These are phyloP conservation scores for Dothideomycetes sp. DNA, from an alignment of 2,329 filamentous ascomycete genomes.

Conservation along the genomic window DNA sequence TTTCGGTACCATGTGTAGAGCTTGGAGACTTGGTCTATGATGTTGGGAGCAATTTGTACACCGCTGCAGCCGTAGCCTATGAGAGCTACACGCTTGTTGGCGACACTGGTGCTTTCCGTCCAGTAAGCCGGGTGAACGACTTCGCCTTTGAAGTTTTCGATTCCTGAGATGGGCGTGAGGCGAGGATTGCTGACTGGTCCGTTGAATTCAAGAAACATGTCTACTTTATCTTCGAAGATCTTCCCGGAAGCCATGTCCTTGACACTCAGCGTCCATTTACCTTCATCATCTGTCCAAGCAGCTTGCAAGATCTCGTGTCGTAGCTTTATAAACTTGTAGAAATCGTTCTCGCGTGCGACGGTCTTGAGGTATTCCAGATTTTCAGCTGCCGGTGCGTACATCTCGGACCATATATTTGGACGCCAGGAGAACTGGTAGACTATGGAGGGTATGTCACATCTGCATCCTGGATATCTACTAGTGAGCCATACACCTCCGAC, in stretches of 20 bases:
- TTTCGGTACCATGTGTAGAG: no score
- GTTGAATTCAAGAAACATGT: neutral
- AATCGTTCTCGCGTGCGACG: neutral
- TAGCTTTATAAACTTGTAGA: neutral
- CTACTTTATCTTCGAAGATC: neutral
- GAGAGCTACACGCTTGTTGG: conserved; percentile 30
- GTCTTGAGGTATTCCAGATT: neutral
- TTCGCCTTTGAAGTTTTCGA: conserved; percentile 32
- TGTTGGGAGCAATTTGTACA: conserved; percentile 29
- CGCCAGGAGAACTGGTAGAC: conserved; percentile 24
- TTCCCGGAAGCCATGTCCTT: neutral
- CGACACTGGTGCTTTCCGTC: conserved; percentile 26
- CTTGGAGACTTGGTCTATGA: conserved; percentile 11
- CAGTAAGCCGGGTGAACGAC: conserved; percentile 33
- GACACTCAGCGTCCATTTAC: neutral
- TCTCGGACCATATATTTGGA: conserved; percentile 13
- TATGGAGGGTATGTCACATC: conserved; percentile 27
- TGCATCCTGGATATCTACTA: conserved; percentile 29
- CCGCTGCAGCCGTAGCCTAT: conserved; percentile 30
- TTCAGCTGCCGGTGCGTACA: neutral
- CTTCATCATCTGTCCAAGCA: neutral
- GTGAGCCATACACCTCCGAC: conserved; percentile 24
- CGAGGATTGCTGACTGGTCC: no score
- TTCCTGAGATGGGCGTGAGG: conserved; percentile 29
- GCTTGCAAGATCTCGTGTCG: neutral